Conservation (phyloP, 768 basidiomycete genomes). For the Boletus rex-veris region DNA sequence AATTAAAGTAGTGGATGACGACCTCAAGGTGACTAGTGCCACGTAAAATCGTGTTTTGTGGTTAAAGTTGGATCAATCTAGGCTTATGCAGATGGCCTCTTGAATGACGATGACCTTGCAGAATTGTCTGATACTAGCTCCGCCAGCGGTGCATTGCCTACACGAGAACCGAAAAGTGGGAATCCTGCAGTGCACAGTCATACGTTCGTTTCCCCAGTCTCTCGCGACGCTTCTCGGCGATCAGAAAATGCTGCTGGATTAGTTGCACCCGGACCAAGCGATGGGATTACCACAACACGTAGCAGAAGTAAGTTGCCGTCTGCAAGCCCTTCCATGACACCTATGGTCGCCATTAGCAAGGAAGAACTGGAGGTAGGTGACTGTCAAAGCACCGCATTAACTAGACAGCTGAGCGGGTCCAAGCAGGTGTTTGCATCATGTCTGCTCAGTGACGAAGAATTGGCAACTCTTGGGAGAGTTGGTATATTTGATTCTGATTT, state of each 20-base stretch:
- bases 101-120: conserved; percentile 35
- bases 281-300: background rate
- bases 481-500: conserved; percentile 30
- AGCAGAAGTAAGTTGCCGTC: background rate
- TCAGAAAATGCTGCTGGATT: background rate
- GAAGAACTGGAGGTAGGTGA: conserved; percentile 25
- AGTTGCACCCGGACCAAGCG: background rate
- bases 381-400: background rate
- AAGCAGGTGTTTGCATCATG: conserved; percentile 35
- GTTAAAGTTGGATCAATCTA: conserved; percentile 10
- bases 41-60: background rate
- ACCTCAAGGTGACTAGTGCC: conserved; percentile 20
- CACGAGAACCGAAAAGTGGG: background rate
- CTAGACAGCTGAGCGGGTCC: conserved; percentile 6
- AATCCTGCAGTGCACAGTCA: background rate
- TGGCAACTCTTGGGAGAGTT: conserved; percentile 28
- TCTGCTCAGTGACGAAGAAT: conserved; percentile 35
- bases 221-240: background rate
- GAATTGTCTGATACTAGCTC: conserved; percentile 12
- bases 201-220: background rate
- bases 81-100: conserved; percentile 35
- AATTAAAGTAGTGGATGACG: background rate
- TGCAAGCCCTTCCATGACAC: background rate
- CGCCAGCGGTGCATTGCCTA: background rate
- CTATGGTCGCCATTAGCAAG: background rate